phyloP scores from a whole-genome alignment of 345 rosid species.

The Hibiscus syriacus region DNA sequence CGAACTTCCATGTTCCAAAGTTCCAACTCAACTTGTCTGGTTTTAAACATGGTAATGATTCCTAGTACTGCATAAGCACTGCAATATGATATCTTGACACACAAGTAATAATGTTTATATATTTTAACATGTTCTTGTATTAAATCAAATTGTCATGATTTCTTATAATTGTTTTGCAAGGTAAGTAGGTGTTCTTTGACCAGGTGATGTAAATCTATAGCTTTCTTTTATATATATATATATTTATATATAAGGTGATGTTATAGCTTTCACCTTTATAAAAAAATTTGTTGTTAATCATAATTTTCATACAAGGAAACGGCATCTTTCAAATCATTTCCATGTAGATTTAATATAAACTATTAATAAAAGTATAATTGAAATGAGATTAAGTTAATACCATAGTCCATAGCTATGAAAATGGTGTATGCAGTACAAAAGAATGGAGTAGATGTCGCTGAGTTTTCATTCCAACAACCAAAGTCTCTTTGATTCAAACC shows the following conservation, averaged over 20 bases:
- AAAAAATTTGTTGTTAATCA: neutral
- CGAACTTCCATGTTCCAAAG: too few relatives aligned
- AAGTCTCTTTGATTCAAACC: neutral
- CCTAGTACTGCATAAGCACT: too few relatives aligned
- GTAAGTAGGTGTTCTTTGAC: neutral
- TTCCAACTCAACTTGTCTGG: too few relatives aligned
- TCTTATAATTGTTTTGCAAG: neutral
- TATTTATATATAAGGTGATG: too few relatives aligned
- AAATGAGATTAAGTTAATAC: neutral
- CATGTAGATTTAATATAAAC: neutral
- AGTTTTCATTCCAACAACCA: conserved; percentile 13
- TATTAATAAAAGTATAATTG: neutral
- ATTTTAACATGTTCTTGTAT: neutral
- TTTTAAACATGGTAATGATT: too few relatives aligned
- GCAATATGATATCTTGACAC: neutral
- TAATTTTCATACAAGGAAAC: neutral
- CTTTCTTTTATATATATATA: too few relatives aligned
- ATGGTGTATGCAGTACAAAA: neutral
- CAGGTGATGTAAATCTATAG: neutral
- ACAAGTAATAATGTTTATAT: neutral
- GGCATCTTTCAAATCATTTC: neutral
- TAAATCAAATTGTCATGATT: neutral
- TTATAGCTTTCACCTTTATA: neutral
- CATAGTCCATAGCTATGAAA: neutral
- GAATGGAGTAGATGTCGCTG: conserved; percentile 9